Conservation (phyloP, 495 filamentous ascomycete species). For the Chaetomium fimeti region DNA sequence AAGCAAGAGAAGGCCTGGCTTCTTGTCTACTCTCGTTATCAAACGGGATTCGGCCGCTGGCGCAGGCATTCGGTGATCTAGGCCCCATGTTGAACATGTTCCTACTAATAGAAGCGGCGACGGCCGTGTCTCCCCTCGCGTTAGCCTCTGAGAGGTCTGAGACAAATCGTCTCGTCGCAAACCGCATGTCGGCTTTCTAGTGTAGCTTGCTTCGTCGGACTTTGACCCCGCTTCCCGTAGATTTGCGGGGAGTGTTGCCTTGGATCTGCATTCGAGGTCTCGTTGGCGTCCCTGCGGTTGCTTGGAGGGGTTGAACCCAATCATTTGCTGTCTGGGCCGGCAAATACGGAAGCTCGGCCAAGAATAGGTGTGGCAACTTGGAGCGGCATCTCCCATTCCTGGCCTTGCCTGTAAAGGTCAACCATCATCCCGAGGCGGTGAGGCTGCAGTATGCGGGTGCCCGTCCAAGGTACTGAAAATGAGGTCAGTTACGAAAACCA, state of each 20-base stretch:
- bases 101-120: conserved; percentile 6
- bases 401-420: neutral
- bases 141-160: conserved; percentile 24
- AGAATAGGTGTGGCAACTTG: conserved; percentile 5
- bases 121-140: neutral
- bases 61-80: conserved; percentile 29
- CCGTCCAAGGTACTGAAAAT: too few species aligned
- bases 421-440: conserved; percentile 11
- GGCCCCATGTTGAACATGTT: neutral
- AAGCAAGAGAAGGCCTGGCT: neutral
- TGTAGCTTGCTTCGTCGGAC: neutral
- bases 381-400: neutral
- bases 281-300: neutral
- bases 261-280: conserved; percentile 9
- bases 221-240: neutral
- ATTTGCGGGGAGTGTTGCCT: conserved; percentile 3
- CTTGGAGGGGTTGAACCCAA: conserved; percentile 2
- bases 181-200: neutral
- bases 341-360: conserved; percentile 10
- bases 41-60: conserved; percentile 5
- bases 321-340: neutral
- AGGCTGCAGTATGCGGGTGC: conserved; percentile 4
- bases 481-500: neutral
- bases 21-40: neutral
- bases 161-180: neutral